Evolutionary conservation across 306 rosid genomes (phyloP).

Genomic region (Medicago ruthenica): DNA sequence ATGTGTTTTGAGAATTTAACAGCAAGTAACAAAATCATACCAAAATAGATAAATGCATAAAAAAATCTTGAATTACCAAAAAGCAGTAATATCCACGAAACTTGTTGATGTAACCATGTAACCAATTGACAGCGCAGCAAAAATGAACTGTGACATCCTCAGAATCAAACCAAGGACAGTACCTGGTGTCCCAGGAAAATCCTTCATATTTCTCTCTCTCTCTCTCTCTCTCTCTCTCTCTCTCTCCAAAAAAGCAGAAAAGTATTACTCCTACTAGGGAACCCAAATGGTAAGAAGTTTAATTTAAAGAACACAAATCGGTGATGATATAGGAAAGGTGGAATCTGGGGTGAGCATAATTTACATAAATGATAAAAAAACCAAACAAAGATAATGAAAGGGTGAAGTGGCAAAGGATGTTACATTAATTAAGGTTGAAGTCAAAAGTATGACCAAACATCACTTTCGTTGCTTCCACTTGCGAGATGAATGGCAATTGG

Average conservation of each 20-base stretch:
- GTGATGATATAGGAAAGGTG: slow-evolving; percentile 12
- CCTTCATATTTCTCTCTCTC: slow-evolving; percentile 68
- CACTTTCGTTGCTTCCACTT: slow-evolving; percentile 22
- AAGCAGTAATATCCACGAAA: slow-evolving; percentile 79
- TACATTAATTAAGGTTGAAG: neutral
- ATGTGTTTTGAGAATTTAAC: no score
- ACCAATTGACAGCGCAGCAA: slow-evolving; percentile 75
- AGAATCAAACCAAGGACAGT: slow-evolving; percentile 72
- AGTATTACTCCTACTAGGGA: no score
- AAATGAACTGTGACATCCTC: slow-evolving; percentile 72
- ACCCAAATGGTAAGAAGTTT: slow-evolving; percentile 30
- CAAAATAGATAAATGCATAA: neutral
- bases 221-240: no score
- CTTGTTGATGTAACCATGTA: slow-evolving; percentile 72
- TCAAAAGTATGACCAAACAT: slow-evolving; percentile 35
- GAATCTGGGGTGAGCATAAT: slow-evolving; percentile 30
- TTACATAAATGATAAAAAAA: neutral
- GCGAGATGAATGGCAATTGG: no score
- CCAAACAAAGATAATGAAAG: neutral
- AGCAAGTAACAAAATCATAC: slow-evolving; percentile 13
- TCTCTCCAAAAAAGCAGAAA: no score
- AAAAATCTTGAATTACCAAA: slow-evolving; percentile 59
- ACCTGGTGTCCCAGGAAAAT: slow-evolving; percentile 87
- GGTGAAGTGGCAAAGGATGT: slow-evolving; percentile 13
- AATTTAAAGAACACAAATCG: slow-evolving; percentile 24